Evolutionary conservation across 352 stramenopile genomes (phyloP).

Genomic region (Lagenidium giganteum): DNA sequence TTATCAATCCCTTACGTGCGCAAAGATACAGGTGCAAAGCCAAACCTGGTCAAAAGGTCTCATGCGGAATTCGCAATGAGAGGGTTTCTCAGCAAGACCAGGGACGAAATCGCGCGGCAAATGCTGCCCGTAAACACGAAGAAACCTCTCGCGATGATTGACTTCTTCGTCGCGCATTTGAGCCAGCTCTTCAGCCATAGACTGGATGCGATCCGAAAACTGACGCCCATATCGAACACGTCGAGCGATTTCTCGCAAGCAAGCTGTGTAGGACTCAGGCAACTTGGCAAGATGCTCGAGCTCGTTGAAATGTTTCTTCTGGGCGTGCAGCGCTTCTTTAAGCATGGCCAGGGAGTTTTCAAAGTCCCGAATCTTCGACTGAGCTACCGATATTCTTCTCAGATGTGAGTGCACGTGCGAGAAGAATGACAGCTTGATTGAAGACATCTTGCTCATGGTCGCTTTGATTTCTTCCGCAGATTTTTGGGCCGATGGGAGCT

Average conservation of each 20-base stretch:
- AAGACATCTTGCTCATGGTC: constrained; percentile 48
- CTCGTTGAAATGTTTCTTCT: constrained; percentile 85
- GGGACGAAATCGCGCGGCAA: constrained; percentile 78
- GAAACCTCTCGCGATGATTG: constrained; percentile 66
- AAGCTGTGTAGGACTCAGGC: constrained; percentile 75
- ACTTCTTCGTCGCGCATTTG: constrained; percentile 81
- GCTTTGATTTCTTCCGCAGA: constrained; percentile 51
- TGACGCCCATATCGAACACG: constrained; percentile 60
- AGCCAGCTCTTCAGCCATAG: constrained; percentile 81
- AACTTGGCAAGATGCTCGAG: constrained; percentile 81
- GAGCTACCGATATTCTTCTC: constrained; percentile 66
- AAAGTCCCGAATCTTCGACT: constrained; percentile 88
- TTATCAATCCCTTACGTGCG: too few relatives aligned
- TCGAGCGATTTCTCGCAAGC: constrained; percentile 73
- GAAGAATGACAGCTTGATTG: constrained; percentile 49
- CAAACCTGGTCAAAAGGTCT: constrained; percentile 69
- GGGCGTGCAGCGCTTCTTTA: constrained; percentile 57
- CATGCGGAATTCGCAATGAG: constrained; percentile 86
- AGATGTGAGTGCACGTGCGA: constrained; percentile 50
- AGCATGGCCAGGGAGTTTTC: constrained; percentile 82
- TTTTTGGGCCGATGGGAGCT: constrained; percentile 70
- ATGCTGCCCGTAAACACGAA: constrained; percentile 74
- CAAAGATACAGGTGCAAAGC: too few relatives aligned
- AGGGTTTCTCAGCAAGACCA: constrained; percentile 80
- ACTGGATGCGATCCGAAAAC: constrained; percentile 80